These are phyloP conservation scores for Peterozyma toletana DNA, from an alignment of 805 yeast species.

Conservation along the genomic window DNA sequence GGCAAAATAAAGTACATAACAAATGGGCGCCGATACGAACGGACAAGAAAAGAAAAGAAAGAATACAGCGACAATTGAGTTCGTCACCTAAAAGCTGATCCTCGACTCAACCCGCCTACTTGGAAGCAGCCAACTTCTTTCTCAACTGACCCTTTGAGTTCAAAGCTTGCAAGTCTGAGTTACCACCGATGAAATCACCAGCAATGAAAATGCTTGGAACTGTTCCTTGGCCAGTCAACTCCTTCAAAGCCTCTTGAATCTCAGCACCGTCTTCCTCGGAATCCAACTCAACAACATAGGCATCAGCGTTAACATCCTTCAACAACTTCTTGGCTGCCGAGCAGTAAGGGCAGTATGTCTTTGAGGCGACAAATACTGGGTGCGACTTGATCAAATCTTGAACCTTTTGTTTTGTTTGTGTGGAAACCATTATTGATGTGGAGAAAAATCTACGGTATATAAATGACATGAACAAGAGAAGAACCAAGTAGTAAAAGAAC, in stretches of 20 bases:
- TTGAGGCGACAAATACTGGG: slow-evolving; percentile 75
- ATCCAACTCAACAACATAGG: slow-evolving; percentile 51
- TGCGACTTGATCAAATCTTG: slow-evolving; percentile 56
- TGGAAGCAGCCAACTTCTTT: slow-evolving; percentile 5
- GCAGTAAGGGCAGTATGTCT: slow-evolving; percentile 68
- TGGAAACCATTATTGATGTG: slow-evolving; percentile 44
- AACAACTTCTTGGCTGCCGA: slow-evolving; percentile 41
- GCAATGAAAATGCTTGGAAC: slow-evolving; percentile 90
- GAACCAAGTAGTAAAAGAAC: neutral
- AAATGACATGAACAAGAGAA: slow-evolving; percentile 15
- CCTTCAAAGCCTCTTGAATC: slow-evolving; percentile 69
- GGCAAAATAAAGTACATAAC: too few relatives aligned
- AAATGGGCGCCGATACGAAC: too few relatives aligned
- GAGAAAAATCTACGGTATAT: slow-evolving; percentile 19
- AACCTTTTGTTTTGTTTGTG: slow-evolving; percentile 49
- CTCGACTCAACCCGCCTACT: neutral
- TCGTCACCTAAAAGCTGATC: neutral
- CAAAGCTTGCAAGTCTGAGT: slow-evolving; percentile 78
- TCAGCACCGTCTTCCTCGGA: slow-evolving; percentile 59
- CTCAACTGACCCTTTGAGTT: slow-evolving; percentile 51
- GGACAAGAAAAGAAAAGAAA: too few relatives aligned
- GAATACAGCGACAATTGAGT: neutral
- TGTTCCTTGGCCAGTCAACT: slow-evolving; percentile 83
- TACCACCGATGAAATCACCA: slow-evolving; percentile 94
- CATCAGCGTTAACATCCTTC: slow-evolving; percentile 30